Conservation (phyloP, 2,329 filamentous ascomycete genomes). For the Aspergillus aculeatus region DNA sequence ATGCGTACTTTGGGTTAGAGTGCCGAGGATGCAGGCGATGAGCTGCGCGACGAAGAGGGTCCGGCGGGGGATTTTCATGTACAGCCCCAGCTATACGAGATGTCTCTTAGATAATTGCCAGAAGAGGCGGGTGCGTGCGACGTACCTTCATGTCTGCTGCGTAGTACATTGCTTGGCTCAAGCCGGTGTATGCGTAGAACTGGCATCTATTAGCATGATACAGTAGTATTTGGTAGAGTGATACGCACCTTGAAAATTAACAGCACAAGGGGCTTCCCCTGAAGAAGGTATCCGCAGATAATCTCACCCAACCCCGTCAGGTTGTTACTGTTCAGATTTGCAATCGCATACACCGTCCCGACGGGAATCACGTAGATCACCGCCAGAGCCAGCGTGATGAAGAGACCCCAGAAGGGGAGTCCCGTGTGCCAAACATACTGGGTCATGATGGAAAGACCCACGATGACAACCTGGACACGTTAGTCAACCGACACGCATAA, state of each 20-base stretch:
- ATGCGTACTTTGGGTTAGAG: slow-evolving; percentile 38
- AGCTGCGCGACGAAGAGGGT: slow-evolving; percentile 50
- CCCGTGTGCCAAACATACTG: slow-evolving; percentile 33
- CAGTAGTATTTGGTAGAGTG: too few species aligned
- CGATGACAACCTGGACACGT: slow-evolving; percentile 46
- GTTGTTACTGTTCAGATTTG: slow-evolving; percentile 42
- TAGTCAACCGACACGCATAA: slow-evolving; percentile 25
- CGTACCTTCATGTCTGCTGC: slow-evolving; percentile 52
- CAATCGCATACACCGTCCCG: slow-evolving; percentile 42
- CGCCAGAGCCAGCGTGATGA: slow-evolving; percentile 40
- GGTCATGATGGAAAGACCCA: slow-evolving; percentile 32
- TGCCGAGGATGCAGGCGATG: slow-evolving; percentile 47
- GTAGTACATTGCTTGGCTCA: slow-evolving; percentile 48
- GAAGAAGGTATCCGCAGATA: slow-evolving; percentile 43
- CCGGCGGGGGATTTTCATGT: slow-evolving; percentile 50
- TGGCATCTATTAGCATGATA: slow-evolving; percentile 52
- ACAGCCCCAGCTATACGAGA: slow-evolving; percentile 44
- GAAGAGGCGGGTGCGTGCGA: slow-evolving; percentile 33
- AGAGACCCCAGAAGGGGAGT: slow-evolving; percentile 41
- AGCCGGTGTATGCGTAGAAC: slow-evolving; percentile 62
- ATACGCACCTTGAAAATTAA: slow-evolving; percentile 33
- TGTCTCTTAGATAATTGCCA: not conserved
- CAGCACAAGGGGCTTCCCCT: slow-evolving; percentile 43
- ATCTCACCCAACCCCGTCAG: slow-evolving; percentile 44
- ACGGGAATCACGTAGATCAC: slow-evolving; percentile 42